Evolutionary conservation across 805 yeast species (phyloP), one percentile per base, ranked within the genome.

Genomic region (Lipomyces lipofer): DNA sequence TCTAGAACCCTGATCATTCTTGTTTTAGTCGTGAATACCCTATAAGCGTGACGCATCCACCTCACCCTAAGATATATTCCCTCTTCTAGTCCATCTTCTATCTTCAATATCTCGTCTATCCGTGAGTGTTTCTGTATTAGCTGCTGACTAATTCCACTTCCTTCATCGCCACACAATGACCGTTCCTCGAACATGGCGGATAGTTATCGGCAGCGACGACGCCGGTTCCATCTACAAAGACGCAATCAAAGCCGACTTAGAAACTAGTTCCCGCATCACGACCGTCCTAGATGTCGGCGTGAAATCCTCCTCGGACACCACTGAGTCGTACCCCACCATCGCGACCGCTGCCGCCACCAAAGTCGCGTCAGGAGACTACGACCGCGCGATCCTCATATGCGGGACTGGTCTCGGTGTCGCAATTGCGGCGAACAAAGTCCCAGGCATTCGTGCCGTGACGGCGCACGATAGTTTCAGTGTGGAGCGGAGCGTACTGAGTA

Each of bases 401-500:
- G 80, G 79, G 2, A 76, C 80, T 7, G 80, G 80, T 1, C 67
- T 76, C 32, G 80, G 80, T 0, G 79, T 76, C n/a, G 78, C 78
- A 9, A 70, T 76, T 46, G 66, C 75, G 35, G 79, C 80, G 12
- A 76, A 76, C 65, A 76, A 76, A 60, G 80, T 76, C 19, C 62
- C 68, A 2, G 79, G 79, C 9, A 75, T 76, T 49, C 66, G 79
- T 43, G 79, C 79, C 1, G 79, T 73, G 6, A 76, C 79, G 21
- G 79, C 79, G 3, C 79, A 75, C 54, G 79, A 76, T 59, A 70
- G 75, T 4, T 75, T 75, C 66, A 69, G 75, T 38, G 79, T 76
- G 17, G 80, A 76, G 62, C 66, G 80, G 51, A 69, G 75, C 33
- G 74, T 76, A 24, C 67, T 74, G 19, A 69, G 75, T 19, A 76